Conservation (phyloP, 495 filamentous ascomycete genomes). For the Podospora appendiculata region DNA sequence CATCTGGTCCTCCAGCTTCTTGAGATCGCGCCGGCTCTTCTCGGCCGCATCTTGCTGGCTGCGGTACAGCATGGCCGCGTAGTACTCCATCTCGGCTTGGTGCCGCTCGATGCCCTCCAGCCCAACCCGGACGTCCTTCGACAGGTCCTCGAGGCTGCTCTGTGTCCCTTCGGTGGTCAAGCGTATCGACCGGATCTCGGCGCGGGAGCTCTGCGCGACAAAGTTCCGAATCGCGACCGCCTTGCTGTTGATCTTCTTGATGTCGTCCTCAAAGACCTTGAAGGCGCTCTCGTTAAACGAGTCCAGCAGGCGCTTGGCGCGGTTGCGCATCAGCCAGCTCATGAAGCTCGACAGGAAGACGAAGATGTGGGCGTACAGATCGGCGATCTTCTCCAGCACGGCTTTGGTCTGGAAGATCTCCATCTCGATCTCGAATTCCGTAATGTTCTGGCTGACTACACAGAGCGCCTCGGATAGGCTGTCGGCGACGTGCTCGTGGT, state of each 20-base stretch:
- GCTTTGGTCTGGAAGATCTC: constrained; percentile 13
- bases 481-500: constrained; percentile 39
- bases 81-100: not conserved
- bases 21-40: too few relatives aligned
- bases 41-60: too few relatives aligned
- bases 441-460: constrained; percentile 35
- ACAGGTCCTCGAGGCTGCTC: constrained; percentile 3
- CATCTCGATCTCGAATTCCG: constrained; percentile 12
- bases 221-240: constrained; percentile 18
- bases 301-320: constrained; percentile 34
- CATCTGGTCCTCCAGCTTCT: too few relatives aligned
- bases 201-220: constrained; percentile 3
- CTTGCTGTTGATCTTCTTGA: constrained; percentile 25
- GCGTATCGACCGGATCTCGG: constrained; percentile 2
- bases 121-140: constrained; percentile 4
- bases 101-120: not conserved
- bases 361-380: constrained; percentile 38
- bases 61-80: too few relatives aligned
- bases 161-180: too few relatives aligned
- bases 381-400: constrained; percentile 25
- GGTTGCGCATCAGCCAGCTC: constrained; percentile 38
- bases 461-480: constrained; percentile 34
- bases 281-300: constrained; percentile 41
- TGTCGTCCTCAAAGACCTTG: constrained; percentile 33
- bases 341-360: constrained; percentile 42